Evolutionary conservation across 352 stramenopile genomes (phyloP).

Genomic region (Pythium dissimile): DNA sequence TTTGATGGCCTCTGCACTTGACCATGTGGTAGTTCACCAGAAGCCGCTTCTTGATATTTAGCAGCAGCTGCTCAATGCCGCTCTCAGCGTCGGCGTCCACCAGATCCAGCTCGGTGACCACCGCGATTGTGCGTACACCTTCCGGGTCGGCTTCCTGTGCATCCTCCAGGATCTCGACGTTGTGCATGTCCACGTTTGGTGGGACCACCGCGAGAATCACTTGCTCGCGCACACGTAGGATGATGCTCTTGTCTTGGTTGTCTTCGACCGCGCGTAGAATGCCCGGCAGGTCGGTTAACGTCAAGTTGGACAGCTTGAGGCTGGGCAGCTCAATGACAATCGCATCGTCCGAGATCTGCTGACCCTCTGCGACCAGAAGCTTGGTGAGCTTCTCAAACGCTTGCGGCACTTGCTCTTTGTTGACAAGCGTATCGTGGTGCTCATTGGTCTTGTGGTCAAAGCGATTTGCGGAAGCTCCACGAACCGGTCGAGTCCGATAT

Average conservation of each 20-base stretch:
- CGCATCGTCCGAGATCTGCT: constrained; percentile 69
- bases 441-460: constrained; percentile 32
- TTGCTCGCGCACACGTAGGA: constrained; percentile 60
- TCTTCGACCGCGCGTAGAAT: constrained; percentile 67
- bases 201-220: constrained; percentile 87
- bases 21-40: constrained; percentile 81
- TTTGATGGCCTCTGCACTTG: constrained; percentile 76
- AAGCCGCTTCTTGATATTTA: constrained; percentile 71
- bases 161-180: constrained; percentile 75
- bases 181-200: constrained; percentile 84
- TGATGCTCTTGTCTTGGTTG: constrained; percentile 64
- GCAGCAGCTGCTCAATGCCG: constrained; percentile 65
- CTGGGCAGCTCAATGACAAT: constrained; percentile 73
- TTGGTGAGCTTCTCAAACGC: constrained; percentile 46
- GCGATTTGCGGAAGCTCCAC: constrained; percentile 88
- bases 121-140: constrained; percentile 74
- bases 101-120: constrained; percentile 88
- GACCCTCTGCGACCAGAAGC: constrained; percentile 66
- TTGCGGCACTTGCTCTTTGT: constrained; percentile 33
- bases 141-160: constrained; percentile 62
- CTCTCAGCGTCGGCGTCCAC: constrained; percentile 77
- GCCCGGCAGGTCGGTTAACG: constrained; percentile 77
- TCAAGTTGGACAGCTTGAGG: constrained; percentile 67
- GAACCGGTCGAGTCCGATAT: constrained; percentile 59
- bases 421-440: constrained; percentile 22